These are phyloP conservation scores for Leccinellum albellum DNA, from an alignment of 768 basidiomycete genomes.

Conservation along the genomic window DNA sequence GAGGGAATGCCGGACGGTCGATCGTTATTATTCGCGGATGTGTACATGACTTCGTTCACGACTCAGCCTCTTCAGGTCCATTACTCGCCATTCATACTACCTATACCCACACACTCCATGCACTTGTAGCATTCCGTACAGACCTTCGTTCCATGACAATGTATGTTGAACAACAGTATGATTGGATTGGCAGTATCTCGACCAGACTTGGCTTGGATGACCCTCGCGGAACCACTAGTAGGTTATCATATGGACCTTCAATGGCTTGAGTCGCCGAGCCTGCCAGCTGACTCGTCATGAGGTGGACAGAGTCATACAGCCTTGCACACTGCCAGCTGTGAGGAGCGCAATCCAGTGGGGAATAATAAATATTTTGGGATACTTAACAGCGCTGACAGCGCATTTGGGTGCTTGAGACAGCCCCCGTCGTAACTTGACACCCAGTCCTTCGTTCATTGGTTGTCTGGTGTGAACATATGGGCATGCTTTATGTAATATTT, in stretches of 20 bases:
- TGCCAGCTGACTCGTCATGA: not conserved
- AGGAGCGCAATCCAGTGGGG: too few species aligned
- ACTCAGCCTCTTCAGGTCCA: constrained; percentile 1
- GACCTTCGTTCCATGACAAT: not conserved
- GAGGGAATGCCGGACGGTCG: not conserved
- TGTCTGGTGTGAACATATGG: not conserved
- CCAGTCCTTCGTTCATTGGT: not conserved
- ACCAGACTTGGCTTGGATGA: not conserved
- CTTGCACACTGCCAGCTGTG: not conserved
- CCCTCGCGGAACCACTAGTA: constrained; percentile 5
- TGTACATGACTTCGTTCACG: constrained; percentile 6
- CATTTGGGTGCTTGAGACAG: not conserved
- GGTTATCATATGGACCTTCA: not conserved
- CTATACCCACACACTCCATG: not conserved
- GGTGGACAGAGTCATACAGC: not conserved
- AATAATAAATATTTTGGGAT: not conserved
- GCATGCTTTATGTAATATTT: not conserved
- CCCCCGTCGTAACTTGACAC: not conserved
- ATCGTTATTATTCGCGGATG: constrained; percentile 8
- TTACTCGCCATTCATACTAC: not conserved
- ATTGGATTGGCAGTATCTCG: constrained; percentile 5
- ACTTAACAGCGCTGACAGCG: not conserved
- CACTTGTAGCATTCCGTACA: not conserved
- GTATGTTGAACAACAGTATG: not conserved
- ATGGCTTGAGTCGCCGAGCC: not conserved